These are phyloP conservation scores for Leccinum subtestaceum DNA, from an alignment of 768 basidiomycete species.

Conservation along the genomic window DNA sequence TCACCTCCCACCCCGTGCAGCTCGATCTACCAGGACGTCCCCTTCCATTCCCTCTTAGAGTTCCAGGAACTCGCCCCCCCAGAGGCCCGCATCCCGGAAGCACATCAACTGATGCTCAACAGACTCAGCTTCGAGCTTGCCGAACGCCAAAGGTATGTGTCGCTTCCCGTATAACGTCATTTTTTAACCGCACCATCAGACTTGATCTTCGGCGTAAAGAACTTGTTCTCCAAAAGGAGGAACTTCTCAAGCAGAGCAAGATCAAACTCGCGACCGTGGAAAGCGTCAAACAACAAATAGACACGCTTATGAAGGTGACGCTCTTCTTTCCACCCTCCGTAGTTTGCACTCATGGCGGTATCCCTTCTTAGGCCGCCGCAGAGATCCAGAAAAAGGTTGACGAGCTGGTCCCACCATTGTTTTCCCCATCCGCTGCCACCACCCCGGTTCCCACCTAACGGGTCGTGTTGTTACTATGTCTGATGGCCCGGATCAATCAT, in stretches of 20 bases:
- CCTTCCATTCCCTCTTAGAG: slow-evolving; percentile 67
- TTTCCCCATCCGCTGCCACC: slow-evolving; percentile 30
- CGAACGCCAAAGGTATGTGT: slow-evolving; percentile 77
- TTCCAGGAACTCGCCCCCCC: slow-evolving; percentile 67
- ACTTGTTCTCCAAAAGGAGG: slow-evolving; percentile 67
- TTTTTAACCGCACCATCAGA: slow-evolving; percentile 36
- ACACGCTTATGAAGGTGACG: slow-evolving; percentile 67
- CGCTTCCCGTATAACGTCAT: slow-evolving; percentile 1
- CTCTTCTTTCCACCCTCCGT: slow-evolving; percentile 4
- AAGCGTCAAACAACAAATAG: slow-evolving; percentile 74
- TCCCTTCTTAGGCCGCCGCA: slow-evolving; percentile 51
- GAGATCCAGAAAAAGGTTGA: slow-evolving; percentile 77
- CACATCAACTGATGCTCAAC: slow-evolving; percentile 85
- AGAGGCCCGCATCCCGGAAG: slow-evolving; percentile 60
- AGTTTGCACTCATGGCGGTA: slow-evolving; percentile 11
- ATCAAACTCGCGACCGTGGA: slow-evolving; percentile 70
- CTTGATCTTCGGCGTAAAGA: slow-evolving; percentile 71
- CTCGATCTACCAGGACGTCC: slow-evolving; percentile 86
- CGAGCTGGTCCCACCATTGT: slow-evolving; percentile 51
- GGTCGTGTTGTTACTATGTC: not conserved
- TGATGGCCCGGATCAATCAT: slow-evolving; percentile 1
- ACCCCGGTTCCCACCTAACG: slow-evolving; percentile 27
- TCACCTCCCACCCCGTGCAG: slow-evolving; percentile 36
- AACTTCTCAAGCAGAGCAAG: slow-evolving; percentile 78
- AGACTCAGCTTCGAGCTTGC: slow-evolving; percentile 83